Percentiles rank a stretch among this genome's conserved stretches.
These are phyloP conservation scores for Phytophthora pini DNA, from an alignment of 352 stramenopile species.

Conservation along the genomic window DNA sequence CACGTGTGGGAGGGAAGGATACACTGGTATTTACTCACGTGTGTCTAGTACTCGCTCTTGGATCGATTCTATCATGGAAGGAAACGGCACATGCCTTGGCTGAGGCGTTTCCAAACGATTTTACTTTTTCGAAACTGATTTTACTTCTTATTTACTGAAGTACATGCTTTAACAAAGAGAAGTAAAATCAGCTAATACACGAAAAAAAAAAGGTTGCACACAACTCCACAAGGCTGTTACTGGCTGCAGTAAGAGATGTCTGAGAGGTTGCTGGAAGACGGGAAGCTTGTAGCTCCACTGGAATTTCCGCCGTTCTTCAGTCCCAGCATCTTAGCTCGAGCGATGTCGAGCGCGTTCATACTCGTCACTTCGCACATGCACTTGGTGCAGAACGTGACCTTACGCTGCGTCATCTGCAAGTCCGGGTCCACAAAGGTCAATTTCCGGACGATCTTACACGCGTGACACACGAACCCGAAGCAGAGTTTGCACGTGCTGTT, in stretches of 20 bases:
- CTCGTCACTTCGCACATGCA: slow-evolving; percentile 10
- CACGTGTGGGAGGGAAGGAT: slow-evolving; percentile 41
- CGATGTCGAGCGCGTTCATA: slow-evolving; percentile 9
- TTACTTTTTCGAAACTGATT: too few relatives aligned
- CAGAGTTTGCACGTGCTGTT: slow-evolving; percentile 14
- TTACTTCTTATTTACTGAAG: too few relatives aligned
- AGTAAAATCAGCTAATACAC: too few relatives aligned
- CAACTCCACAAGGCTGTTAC: not conserved
- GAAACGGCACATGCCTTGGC: slow-evolving; percentile 17
- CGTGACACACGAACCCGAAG: slow-evolving; percentile 8
- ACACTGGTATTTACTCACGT: slow-evolving; percentile 54
- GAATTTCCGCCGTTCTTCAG: not conserved
- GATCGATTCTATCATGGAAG: slow-evolving; percentile 37
- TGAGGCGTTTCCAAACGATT: too few relatives aligned
- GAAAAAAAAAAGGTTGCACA: too few relatives aligned
- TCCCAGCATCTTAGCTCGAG: slow-evolving; percentile 9
- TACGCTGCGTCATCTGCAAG: slow-evolving; percentile 15
- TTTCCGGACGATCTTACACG: slow-evolving; percentile 14
- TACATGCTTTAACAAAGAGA: too few relatives aligned
- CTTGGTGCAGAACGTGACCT: slow-evolving; percentile 10
- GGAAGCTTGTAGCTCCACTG: slow-evolving; percentile 2
- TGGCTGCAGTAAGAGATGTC: slow-evolving; percentile 9
- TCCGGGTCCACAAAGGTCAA: slow-evolving; percentile 18
- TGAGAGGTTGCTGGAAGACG: slow-evolving; percentile 3
- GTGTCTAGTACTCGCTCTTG: slow-evolving; percentile 48